These are phyloP conservation scores for Chrysoporthe puriensis DNA, from an alignment of 2,329 filamentous ascomycete genomes.

Conservation along the genomic window DNA sequence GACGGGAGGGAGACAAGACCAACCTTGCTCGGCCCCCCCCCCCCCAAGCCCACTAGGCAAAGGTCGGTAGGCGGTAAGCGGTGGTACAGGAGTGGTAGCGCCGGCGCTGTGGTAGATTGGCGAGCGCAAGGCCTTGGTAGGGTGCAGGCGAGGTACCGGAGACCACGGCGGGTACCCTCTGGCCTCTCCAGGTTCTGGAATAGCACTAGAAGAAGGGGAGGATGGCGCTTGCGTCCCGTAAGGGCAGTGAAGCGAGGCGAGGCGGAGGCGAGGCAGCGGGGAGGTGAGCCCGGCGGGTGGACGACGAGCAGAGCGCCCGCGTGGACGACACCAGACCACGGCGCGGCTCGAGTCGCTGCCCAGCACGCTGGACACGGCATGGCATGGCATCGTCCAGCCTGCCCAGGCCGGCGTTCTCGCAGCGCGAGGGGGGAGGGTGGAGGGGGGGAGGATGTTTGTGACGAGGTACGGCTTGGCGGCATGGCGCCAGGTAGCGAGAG, in stretches of 20 bases:
- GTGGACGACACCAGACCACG: too few species aligned
- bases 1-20: slow-evolving; percentile 17
- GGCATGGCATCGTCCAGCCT: neutral
- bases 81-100: neutral
- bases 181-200: slow-evolving; percentile 7
- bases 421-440: too few species aligned
- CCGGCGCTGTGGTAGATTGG: slow-evolving; percentile 7
- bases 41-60: slow-evolving; percentile 22
- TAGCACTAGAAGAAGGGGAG: neutral
- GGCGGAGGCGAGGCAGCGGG: neutral
- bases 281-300: neutral
- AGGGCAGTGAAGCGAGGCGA: slow-evolving; percentile 4
- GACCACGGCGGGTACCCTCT: slow-evolving; percentile 8
- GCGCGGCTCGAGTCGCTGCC: too few species aligned
- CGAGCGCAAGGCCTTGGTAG: neutral
- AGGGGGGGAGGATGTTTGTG: neutral
- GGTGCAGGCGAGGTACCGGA: neutral
- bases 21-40: neutral
- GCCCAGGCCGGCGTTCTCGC: neutral
- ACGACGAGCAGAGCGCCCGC: neutral
- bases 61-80: slow-evolving; percentile 28
- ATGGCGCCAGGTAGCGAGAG: slow-evolving; percentile 21
- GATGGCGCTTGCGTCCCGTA: slow-evolving; percentile 4
- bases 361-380: too few species aligned
- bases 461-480: neutral